These are phyloP conservation scores for Butyriboletus loyo DNA, from an alignment of 768 basidiomycete species.

Conservation along the genomic window DNA sequence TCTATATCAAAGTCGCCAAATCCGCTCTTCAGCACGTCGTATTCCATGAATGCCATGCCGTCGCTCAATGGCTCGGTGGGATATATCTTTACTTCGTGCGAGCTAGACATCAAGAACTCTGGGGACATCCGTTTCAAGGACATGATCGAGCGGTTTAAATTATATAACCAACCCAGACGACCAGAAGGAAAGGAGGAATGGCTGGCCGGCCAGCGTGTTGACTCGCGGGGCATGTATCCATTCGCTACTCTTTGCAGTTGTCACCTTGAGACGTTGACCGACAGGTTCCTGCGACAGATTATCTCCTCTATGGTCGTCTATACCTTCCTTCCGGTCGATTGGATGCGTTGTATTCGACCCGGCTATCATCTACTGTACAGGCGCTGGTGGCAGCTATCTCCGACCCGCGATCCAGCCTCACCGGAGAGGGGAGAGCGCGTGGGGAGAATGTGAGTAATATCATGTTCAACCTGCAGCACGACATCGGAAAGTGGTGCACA, in stretches of 20 bases:
- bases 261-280: slow-evolving; percentile 21
- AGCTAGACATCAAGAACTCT: slow-evolving; percentile 68
- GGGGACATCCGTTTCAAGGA: slow-evolving; percentile 79
- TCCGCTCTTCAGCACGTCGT: slow-evolving; percentile 82
- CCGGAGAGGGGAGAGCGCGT: slow-evolving; percentile 38
- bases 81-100: slow-evolving; percentile 90
- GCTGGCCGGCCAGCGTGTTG: slow-evolving; percentile 74
- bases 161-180: slow-evolving; percentile 75
- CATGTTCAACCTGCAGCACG: slow-evolving; percentile 88
- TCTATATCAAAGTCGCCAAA: slow-evolving; percentile 89
- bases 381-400: slow-evolving; percentile 84
- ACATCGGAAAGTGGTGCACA: slow-evolving; percentile 87
- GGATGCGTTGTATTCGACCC: slow-evolving; percentile 85
- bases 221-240: slow-evolving; percentile 61
- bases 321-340: slow-evolving; percentile 87
- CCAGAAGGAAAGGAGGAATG: slow-evolving; percentile 81
- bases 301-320: slow-evolving; percentile 87
- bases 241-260: neutral
- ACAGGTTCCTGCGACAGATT: slow-evolving; percentile 53
- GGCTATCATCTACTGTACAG: slow-evolving; percentile 77
- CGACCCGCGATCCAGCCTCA: slow-evolving; percentile 56
- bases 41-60: slow-evolving; percentile 90
- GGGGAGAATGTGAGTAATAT: slow-evolving; percentile 59
- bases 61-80: slow-evolving; percentile 90
- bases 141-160: slow-evolving; percentile 84